Percentiles rank a stretch among this genome's conserved stretches.
These are phyloP conservation scores for Fusarium setosum DNA, from an alignment of 2,329 filamentous ascomycete species.

Conservation along the genomic window DNA sequence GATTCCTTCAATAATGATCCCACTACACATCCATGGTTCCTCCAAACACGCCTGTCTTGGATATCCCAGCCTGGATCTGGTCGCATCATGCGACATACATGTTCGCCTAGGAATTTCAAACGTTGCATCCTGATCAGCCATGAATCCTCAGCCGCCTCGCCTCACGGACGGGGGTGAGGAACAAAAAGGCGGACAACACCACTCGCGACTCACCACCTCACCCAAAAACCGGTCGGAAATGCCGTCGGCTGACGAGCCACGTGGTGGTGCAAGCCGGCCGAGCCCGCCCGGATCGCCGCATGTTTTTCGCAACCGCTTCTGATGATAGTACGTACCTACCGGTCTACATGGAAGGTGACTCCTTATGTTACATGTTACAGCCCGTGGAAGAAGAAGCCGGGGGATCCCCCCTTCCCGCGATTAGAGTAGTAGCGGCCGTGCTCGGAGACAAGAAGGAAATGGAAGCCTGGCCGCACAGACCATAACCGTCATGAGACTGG, in stretches of 20 bases:
- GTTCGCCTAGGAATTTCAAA: neutral
- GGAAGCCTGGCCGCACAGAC: neutral
- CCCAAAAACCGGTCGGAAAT: conserved; percentile 5
- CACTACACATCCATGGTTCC: neutral
- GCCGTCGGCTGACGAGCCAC: conserved; percentile 27
- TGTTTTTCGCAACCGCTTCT: too few relatives aligned
- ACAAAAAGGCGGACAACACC: conserved; percentile 15
- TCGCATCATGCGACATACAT: neutral
- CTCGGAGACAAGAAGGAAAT: neutral
- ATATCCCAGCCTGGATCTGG: conserved; percentile 5
- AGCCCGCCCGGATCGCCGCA: conserved; percentile 4
- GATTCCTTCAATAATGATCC: conserved; percentile 3
- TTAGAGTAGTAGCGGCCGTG: neutral
- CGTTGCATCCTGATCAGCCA: neutral
- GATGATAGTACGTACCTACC: too few relatives aligned
- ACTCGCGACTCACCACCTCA: conserved; percentile 14
- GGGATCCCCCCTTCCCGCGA: too few relatives aligned
- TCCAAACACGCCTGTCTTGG: neutral
- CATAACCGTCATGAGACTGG: neutral
- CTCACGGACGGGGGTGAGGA: neutral
- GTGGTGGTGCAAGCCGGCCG: conserved; percentile 30
- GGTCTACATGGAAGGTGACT: too few relatives aligned
- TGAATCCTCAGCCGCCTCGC: neutral
- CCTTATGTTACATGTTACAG: too few relatives aligned
- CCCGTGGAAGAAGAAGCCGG: too few relatives aligned